Percentiles rank a stretch among this genome's conserved stretches.
Conservation (phyloP, 2,329 filamentous ascomycete genomes). For the Alternaria brassicicola region DNA sequence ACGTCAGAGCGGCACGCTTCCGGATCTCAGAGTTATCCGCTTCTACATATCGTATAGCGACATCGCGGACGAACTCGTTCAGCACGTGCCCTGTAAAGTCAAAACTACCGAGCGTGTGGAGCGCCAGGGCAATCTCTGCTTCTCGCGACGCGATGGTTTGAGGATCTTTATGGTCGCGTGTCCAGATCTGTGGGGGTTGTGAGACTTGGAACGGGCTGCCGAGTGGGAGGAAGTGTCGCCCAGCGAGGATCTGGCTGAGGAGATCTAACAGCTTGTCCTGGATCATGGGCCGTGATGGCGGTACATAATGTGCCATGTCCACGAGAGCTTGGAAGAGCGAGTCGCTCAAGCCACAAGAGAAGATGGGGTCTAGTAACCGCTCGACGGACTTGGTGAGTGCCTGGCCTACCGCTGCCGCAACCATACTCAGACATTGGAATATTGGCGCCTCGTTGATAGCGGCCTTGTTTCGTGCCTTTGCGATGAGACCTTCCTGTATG, state of each 20-base stretch:
- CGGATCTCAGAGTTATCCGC: conserved; percentile 93
- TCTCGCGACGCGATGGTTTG: conserved; percentile 80
- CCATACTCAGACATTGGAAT: conserved; percentile 96
- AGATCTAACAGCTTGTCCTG: conserved; percentile 94
- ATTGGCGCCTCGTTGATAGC: conserved; percentile 72
- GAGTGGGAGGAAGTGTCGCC: conserved; percentile 87
- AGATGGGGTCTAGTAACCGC: conserved; percentile 91
- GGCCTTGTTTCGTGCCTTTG: conserved; percentile 71
- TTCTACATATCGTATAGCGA: conserved; percentile 97
- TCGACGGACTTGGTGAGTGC: conserved; percentile 99
- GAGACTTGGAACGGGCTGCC: conserved; percentile 90
- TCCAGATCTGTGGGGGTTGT: conserved; percentile 78
- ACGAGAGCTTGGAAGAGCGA: conserved; percentile 94
- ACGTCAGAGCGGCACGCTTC: conserved; percentile 92
- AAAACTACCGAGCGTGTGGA: conserved; percentile 96
- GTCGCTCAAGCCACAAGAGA: conserved; percentile 91
- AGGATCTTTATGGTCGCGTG: conserved; percentile 85
- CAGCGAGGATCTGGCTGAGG: conserved; percentile 90
- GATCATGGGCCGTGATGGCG: conserved; percentile 88
- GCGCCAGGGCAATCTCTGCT: conserved; percentile 85
- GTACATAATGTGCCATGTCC: conserved; percentile 99
- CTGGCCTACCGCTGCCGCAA: conserved; percentile 93
- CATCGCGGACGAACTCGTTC: conserved; percentile 98
- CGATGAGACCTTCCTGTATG: conserved; percentile 85
- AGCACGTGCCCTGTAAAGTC: conserved; percentile 88